Conservation (phyloP, 2,329 filamentous ascomycete genomes). For the Fusarium tuaranense region DNA sequence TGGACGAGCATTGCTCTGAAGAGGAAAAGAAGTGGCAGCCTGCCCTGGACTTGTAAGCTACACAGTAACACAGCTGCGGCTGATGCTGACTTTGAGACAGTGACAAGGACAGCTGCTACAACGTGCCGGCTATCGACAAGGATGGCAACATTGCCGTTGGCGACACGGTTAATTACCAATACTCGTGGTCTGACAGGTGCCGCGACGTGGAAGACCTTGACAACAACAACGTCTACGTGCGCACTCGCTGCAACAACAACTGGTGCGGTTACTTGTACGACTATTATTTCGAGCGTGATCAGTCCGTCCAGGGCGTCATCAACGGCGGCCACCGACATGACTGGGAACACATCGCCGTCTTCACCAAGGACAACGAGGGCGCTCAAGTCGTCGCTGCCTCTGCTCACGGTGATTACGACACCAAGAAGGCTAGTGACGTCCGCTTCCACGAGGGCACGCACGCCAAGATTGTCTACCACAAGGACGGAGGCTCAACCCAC, state of each 20-base stretch:
- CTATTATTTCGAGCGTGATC: conserved; percentile 59
- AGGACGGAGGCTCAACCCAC: conserved; percentile 50
- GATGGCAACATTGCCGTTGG: conserved; percentile 49
- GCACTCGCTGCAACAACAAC: conserved; percentile 56
- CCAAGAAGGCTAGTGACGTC: conserved; percentile 2
- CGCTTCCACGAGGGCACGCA: conserved; percentile 35
- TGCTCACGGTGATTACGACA: conserved; percentile 18
- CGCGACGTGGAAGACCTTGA: conserved; percentile 49
- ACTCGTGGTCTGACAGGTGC: conserved; percentile 44
- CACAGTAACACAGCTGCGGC: neutral
- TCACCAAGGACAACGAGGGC: conserved; percentile 16
- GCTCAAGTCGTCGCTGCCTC: conserved; percentile 27
- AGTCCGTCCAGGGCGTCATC: neutral
- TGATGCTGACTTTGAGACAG: neutral
- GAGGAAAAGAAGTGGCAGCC: conserved; percentile 9
- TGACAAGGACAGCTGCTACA: conserved; percentile 49
- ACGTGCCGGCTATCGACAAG: conserved; percentile 52
- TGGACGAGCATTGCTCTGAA: neutral
- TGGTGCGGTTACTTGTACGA: conserved; percentile 59
- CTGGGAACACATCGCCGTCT: conserved; percentile 31
- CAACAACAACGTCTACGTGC: conserved; percentile 57
- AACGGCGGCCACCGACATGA: conserved; percentile 25
- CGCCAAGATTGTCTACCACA: conserved; percentile 55
- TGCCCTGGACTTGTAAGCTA: neutral
- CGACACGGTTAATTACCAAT: conserved; percentile 41